These are phyloP conservation scores for Isochrysis galbana DNA, from an alignment of 78 protist genomes.

Conservation along the genomic window DNA sequence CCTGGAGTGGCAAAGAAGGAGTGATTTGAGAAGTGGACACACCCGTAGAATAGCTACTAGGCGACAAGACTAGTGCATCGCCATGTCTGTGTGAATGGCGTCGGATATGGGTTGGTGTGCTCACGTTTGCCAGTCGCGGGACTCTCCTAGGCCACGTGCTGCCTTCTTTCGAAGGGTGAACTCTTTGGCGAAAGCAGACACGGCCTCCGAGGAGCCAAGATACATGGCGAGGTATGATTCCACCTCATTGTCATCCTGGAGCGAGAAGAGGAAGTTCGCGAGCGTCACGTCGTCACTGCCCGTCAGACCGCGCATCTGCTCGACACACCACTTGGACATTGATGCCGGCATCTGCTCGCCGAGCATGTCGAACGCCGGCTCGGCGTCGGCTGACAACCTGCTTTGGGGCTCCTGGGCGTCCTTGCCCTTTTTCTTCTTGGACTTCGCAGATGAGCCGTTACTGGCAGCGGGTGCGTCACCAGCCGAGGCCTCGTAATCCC, in stretches of 20 bases:
- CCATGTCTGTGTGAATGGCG: neutral
- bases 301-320: neutral
- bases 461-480: neutral
- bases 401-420: neutral
- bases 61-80: neutral
- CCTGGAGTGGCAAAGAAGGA: neutral
- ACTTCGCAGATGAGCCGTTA: too few species aligned
- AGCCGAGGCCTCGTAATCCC: neutral
- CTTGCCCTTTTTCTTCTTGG: neutral
- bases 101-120: neutral
- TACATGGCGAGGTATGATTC: neutral
- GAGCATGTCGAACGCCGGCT: neutral
- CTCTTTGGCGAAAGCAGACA: neutral
- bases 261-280: slow-evolving; percentile 9
- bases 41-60: neutral
- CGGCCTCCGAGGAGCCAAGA: neutral
- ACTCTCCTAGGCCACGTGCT: neutral
- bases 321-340: neutral
- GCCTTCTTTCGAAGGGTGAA: neutral
- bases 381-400: neutral
- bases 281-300: slow-evolving; percentile 1
- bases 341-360: neutral
- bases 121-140: neutral
- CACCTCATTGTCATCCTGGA: neutral
- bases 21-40: neutral